phyloP scores from a whole-genome alignment of 1,139 yeast genomes.

The Suhomyces bolitotheri region DNA sequence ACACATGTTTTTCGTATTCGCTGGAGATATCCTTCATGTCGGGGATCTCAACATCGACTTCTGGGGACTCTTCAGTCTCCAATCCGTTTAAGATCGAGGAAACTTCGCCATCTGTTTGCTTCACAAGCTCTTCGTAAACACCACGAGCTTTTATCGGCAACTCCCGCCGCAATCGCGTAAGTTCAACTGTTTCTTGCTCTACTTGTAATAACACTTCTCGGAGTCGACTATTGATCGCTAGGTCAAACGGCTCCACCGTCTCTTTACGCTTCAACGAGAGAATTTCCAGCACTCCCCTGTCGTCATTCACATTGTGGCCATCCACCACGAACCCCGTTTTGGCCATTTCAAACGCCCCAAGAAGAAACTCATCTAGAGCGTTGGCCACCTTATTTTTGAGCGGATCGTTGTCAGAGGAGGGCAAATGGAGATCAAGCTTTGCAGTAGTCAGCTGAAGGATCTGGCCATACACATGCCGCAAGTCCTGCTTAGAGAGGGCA shows the following conservation, averaged over 20 bases:
- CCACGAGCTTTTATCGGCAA: slow-evolving; percentile 43
- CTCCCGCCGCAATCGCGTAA: slow-evolving; percentile 52
- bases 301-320: slow-evolving; percentile 33
- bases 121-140: slow-evolving; percentile 31
- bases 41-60: slow-evolving; percentile 18
- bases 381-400: slow-evolving; percentile 45
- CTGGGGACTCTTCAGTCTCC: slow-evolving; percentile 17
- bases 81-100: slow-evolving; percentile 26
- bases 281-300: slow-evolving; percentile 20
- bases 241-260: slow-evolving; percentile 61
- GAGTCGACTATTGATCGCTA: slow-evolving; percentile 53
- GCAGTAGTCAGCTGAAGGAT: slow-evolving; percentile 39
- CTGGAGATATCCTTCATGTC: slow-evolving; percentile 22
- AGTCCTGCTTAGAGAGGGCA: slow-evolving; percentile 51
- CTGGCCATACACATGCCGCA: slow-evolving; percentile 47
- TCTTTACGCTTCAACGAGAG: slow-evolving; percentile 37
- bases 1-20: slow-evolving; percentile 31
- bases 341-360: slow-evolving; percentile 53
- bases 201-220: slow-evolving; percentile 54
- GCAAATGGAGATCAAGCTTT: slow-evolving; percentile 51
- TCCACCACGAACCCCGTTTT: slow-evolving; percentile 53
- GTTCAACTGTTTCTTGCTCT: slow-evolving; percentile 56
- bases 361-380: slow-evolving; percentile 45
- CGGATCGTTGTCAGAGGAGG: slow-evolving; percentile 46
- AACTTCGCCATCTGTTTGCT: slow-evolving; percentile 34